A percentile compares a stretch with the other conserved stretches of the same genome.
Conservation (phyloP, 495 filamentous ascomycete species). For the Penicillium flavigenum region DNA sequence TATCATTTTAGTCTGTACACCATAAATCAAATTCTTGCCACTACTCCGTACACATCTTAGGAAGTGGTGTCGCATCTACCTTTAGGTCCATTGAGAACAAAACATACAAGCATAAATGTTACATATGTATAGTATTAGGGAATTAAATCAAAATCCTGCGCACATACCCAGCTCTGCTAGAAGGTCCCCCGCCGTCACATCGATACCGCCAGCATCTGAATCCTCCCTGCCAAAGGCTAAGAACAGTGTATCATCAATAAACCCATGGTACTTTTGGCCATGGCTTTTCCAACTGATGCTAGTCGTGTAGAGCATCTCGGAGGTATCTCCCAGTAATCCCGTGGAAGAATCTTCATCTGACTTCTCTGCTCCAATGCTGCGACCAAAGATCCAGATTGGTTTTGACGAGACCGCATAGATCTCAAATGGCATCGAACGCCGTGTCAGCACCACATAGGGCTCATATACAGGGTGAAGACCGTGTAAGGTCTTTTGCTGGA, state of each 20-base stretch:
- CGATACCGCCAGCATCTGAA: constrained; percentile 39
- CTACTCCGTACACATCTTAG: neutral
- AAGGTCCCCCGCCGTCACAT: constrained; percentile 48
- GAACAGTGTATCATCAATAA: constrained; percentile 50
- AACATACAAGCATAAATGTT: constrained; percentile 19
- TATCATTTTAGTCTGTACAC: constrained; percentile 1
- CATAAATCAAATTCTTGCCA: neutral
- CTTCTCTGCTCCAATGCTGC: constrained; percentile 15
- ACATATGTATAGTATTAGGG: constrained; percentile 1
- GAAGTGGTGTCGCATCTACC: neutral
- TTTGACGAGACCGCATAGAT: constrained; percentile 48
- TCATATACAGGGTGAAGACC: constrained; percentile 50
- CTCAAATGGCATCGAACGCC: constrained; percentile 45
- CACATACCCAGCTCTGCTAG: constrained; percentile 39
- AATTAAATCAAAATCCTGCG: constrained; percentile 1
- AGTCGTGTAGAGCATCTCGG: constrained; percentile 52
- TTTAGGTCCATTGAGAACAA: neutral
- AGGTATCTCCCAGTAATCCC: neutral
- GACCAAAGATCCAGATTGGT: constrained; percentile 53
- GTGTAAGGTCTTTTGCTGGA: constrained; percentile 52
- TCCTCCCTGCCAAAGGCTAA: constrained; percentile 54
- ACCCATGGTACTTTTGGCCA: constrained; percentile 48
- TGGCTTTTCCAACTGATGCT: constrained; percentile 51
- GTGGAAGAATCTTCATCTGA: neutral
- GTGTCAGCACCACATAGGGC: constrained; percentile 53